A percentile compares a stretch with the other conserved stretches of the same genome.
Conservation (phyloP, 805 yeast genomes). For the Nakazawaea siamensis region DNA sequence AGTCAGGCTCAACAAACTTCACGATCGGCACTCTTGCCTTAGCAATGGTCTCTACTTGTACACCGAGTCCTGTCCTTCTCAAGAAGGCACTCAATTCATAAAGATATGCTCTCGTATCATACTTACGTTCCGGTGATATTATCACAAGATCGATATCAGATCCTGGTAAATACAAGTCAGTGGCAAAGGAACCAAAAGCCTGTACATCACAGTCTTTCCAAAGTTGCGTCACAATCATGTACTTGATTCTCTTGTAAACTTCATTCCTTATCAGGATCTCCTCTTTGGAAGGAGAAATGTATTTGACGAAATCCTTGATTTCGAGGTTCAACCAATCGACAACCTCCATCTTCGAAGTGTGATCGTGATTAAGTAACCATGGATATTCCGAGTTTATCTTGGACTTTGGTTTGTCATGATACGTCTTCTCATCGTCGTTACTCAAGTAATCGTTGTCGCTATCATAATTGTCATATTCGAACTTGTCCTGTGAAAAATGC, state of each 20-base stretch:
- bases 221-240: constrained; percentile 37
- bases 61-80: constrained; percentile 53
- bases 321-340: constrained; percentile 85
- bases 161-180: constrained; percentile 88
- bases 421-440: constrained; percentile 30
- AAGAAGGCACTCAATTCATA: constrained; percentile 69
- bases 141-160: constrained; percentile 95
- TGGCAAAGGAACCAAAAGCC: constrained; percentile 92
- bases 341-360: constrained; percentile 65
- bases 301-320: constrained; percentile 74
- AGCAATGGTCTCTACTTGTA: constrained; percentile 75
- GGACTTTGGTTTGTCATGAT: constrained; percentile 19
- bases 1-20: constrained; percentile 70
- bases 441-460: constrained; percentile 34
- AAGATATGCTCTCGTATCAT: constrained; percentile 55
- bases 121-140: constrained; percentile 48
- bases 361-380: constrained; percentile 76
- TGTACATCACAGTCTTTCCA: constrained; percentile 79
- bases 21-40: constrained; percentile 91
- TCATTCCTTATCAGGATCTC: constrained; percentile 64
- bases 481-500: constrained; percentile 10
- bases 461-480: constrained; percentile 15
- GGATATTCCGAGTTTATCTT: constrained; percentile 39
- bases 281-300: constrained; percentile 73
- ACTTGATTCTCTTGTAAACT: constrained; percentile 53